A percentile compares a stretch with the other conserved stretches of the same genome.
Evolutionary conservation across 75 land plant species (phyloP).

Genomic region (Azolla pinnata): DNA sequence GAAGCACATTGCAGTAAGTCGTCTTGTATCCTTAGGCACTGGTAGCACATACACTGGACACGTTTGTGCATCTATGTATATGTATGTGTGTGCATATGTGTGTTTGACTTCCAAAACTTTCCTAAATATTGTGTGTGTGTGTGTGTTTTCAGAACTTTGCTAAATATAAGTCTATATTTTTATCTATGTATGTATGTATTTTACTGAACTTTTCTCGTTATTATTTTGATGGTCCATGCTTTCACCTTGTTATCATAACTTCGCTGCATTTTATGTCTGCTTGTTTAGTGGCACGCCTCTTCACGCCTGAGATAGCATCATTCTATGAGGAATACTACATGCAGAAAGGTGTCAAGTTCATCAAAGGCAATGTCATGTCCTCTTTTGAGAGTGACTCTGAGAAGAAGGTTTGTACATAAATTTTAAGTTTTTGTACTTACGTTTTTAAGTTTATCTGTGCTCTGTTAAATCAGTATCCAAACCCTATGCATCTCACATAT

Average conservation of each 20-base stretch:
- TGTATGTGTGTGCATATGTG: too few relatives aligned
- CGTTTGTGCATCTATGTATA: too few relatives aligned
- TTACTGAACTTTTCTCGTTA: not conserved
- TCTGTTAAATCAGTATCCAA: too few relatives aligned
- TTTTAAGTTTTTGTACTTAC: not conserved
- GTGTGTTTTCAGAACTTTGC: too few relatives aligned
- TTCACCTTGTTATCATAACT: too few relatives aligned
- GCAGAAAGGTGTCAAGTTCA: conserved; percentile 63
- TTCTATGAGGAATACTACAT: conserved; percentile 81
- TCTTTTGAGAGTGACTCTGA: conserved; percentile 56
- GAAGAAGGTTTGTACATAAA: conserved; percentile 41
- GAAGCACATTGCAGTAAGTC: conserved; percentile 79
- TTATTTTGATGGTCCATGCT: too few relatives aligned
- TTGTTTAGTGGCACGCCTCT: conserved; percentile 65
- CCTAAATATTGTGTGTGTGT: too few relatives aligned
- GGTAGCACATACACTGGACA: too few relatives aligned
- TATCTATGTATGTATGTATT: not conserved
- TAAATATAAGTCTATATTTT: not conserved
- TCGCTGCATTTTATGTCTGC: not conserved
- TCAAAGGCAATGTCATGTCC: conserved; percentile 72
- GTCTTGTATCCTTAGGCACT: too few relatives aligned
- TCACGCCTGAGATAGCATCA: conserved; percentile 78
- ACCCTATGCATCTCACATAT: not conserved
- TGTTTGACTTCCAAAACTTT: too few relatives aligned
- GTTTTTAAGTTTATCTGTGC: too few relatives aligned